Base-by-base conservation (phyloP, 257 asterid species). In the Pogostemon cablin region DNA sequence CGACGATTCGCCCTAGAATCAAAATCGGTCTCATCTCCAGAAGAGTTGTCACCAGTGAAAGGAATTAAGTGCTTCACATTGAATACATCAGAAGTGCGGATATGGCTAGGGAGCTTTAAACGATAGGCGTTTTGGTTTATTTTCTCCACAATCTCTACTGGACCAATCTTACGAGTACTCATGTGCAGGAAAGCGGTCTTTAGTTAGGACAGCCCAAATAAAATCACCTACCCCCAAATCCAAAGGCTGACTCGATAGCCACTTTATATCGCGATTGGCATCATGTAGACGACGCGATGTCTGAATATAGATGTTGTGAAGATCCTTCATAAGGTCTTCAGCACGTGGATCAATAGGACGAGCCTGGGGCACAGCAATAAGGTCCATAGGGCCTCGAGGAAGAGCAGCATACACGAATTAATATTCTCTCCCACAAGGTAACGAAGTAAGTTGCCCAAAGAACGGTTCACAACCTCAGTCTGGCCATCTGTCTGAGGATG, bases 111-210 rank as follows among this genome's bases (percentile, higher is more conserved):
- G 4, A 60, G 34, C 9, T 15, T 2, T 4, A 38, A 9, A 5
- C 66, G 48, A 7, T 60, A 60, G 9, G 66, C 66, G n/a, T 60
- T 60, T 2, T 10, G 66, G 6, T 60, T 60, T 11, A 60, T 60
- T 6, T 60, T 37, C 17, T 60, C 10, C 8, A 60, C 4, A 40
- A 60, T 39, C 11, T 60, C 66, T 0, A 60, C 11, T 2, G 66
- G 49, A 3, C 66, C 48, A 2, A 60, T 60, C 34, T 60, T 60
- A 1, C 32, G 34, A 4, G 66, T 20, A 20, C 25, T 20, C 25
- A 20, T 20, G 25, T 20, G 25, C 25, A 20, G 25, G 25, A 20
- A 20, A 20, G 1, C 0, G 0, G 25, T 20, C 25, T 20, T 20
- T 20, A 20, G 25, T 20, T 20, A 20, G 25, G 0, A 20, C 0